Evolutionary conservation across 83 land plant species (phyloP).

Genomic region (Picea abies): DNA sequence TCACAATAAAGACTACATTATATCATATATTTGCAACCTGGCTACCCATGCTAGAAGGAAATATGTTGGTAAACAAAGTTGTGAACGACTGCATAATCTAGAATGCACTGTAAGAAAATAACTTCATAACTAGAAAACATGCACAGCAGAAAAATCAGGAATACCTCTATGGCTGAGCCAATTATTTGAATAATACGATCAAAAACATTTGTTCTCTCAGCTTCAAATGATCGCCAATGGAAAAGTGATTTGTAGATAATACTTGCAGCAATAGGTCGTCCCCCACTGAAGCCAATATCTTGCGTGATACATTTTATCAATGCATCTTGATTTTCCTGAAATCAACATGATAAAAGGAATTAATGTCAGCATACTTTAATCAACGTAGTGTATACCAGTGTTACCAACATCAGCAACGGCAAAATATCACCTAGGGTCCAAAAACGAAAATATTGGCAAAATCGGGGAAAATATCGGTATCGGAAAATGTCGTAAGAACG

Average conservation of each 20-base stretch:
- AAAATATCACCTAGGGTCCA: no score
- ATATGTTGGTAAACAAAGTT: no score
- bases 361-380: background rate
- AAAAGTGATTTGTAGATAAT: conserved; percentile 90
- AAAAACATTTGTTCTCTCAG: conserved; percentile 89
- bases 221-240: conserved; percentile 98
- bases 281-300: conserved; percentile 84
- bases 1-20: conserved; percentile 16
- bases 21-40: background rate
- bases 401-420: no score
- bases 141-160: background rate
- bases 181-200: conserved; percentile 92
- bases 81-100: no score
- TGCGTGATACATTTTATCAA: conserved; percentile 80
- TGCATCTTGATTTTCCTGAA: conserved; percentile 89
- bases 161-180: conserved; percentile 87
- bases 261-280: conserved; percentile 87
- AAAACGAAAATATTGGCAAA: no score
- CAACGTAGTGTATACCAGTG: conserved; percentile 23
- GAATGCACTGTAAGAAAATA: background rate
- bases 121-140: background rate
- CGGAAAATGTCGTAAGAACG: no score
- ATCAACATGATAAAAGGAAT: conserved; percentile 3
- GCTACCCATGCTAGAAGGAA: no score
- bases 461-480: no score